These are phyloP conservation scores for Penicillium sp. DNA, from an alignment of 2,329 filamentous ascomycete genomes.

Conservation along the genomic window DNA sequence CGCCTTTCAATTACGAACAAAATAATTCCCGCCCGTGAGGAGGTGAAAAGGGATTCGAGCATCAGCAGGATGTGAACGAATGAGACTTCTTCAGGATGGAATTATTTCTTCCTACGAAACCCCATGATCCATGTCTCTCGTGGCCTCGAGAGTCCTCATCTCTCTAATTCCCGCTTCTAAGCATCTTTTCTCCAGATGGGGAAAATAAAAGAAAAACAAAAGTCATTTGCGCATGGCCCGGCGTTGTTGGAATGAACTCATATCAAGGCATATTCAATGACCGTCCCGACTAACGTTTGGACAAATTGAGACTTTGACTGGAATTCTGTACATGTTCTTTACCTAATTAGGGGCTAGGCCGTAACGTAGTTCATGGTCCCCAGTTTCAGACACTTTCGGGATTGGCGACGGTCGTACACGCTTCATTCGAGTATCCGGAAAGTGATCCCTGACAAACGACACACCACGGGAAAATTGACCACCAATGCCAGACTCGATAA, in stretches of 20 bases:
- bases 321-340: neutral
- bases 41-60: neutral
- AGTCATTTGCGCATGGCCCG: conserved; percentile 30
- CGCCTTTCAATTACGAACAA: conserved; percentile 57
- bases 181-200: no score
- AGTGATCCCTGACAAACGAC: no score
- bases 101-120: no score
- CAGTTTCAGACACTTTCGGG: neutral
- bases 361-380: neutral
- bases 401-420: neutral
- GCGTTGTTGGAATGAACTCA: conserved; percentile 29
- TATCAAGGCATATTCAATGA: conserved; percentile 18
- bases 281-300: conserved; percentile 13
- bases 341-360: neutral
- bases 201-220: conserved; percentile 18
- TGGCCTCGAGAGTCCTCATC: no score
- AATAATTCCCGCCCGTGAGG: conserved; percentile 27
- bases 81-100: no score
- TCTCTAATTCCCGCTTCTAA: no score
- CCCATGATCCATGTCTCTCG: no score
- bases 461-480: no score
- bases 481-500: no score
- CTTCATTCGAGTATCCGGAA: neutral
- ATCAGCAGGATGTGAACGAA: no score
- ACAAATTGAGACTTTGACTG: neutral